Conservation (phyloP, 805 yeast genomes). For the Hanseniaspora valbyensis region DNA sequence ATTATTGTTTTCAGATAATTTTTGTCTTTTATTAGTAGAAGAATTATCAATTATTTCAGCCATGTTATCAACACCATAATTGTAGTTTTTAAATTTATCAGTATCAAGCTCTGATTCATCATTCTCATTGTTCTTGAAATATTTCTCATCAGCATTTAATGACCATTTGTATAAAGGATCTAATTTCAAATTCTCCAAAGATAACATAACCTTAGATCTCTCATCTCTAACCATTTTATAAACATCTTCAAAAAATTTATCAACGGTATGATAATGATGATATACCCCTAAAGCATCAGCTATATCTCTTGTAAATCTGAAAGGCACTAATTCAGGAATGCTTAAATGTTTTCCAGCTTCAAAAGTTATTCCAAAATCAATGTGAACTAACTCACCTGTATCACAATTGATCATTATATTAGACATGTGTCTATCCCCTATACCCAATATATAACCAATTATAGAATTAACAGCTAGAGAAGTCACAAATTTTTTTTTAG, state of each 20-base stretch:
- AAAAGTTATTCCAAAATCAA: constrained; percentile 91
- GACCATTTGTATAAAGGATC: constrained; percentile 94
- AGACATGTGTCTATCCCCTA: constrained; percentile 92
- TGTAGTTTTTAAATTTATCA: too few species aligned
- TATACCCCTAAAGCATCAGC: constrained; percentile 87
- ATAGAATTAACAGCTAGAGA: constrained; percentile 81
- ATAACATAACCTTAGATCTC: constrained; percentile 60
- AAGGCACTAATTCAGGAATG: constrained; percentile 90
- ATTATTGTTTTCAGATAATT: neutral
- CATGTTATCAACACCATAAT: too few species aligned
- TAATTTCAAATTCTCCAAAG: constrained; percentile 74
- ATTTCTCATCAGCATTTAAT: constrained; percentile 44
- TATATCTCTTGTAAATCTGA: constrained; percentile 77
- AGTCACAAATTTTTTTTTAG: constrained; percentile 53
- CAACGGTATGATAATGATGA: constrained; percentile 72
- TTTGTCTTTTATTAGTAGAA: neutral
- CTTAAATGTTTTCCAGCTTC: constrained; percentile 81
- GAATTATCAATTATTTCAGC: neutral
- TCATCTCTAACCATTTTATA: constrained; percentile 55
- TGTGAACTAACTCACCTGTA: constrained; percentile 91
- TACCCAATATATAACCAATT: constrained; percentile 76
- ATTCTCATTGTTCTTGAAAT: constrained; percentile 17
- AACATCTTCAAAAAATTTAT: constrained; percentile 61
- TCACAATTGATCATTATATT: constrained; percentile 68
- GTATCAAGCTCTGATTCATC: constrained; percentile 15